Conservation (phyloP, 495 filamentous ascomycete genomes). For the Tuber umbilicatum region DNA sequence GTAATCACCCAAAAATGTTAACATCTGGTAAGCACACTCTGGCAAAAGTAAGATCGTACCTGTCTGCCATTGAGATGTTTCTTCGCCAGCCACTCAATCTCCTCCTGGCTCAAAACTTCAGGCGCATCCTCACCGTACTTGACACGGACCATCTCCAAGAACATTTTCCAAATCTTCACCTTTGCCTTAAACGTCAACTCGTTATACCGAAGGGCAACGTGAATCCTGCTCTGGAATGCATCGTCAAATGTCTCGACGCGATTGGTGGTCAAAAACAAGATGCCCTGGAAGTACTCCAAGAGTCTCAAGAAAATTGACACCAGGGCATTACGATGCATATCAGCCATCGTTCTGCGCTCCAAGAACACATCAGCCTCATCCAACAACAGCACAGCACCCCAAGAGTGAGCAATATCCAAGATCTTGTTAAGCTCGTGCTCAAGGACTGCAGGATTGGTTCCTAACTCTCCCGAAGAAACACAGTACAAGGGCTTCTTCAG, state of each 20-base stretch:
- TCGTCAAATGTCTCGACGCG: conserved; percentile 65
- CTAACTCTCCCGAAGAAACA: conserved; percentile 64
- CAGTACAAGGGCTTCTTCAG: conserved; percentile 64
- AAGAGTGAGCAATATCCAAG: conserved; percentile 65
- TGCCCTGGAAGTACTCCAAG: conserved; percentile 68
- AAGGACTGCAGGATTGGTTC: conserved; percentile 58
- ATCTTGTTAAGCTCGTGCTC: conserved; percentile 63
- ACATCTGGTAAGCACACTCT: conserved; percentile 4
- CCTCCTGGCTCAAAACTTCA: conserved; percentile 55
- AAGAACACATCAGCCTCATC: conserved; percentile 68
- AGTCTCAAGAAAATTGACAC: conserved; percentile 45
- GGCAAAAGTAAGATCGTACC: conserved; percentile 43
- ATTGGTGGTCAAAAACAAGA: conserved; percentile 76
- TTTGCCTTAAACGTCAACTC: conserved; percentile 69
- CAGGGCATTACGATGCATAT: conserved; percentile 46
- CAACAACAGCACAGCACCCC: conserved; percentile 59
- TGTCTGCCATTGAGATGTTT: conserved; percentile 82
- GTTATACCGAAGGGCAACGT: conserved; percentile 69
- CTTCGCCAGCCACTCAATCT: conserved; percentile 50
- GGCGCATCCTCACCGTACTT: conserved; percentile 26
- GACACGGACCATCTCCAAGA: conserved; percentile 51
- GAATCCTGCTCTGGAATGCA: conserved; percentile 56
- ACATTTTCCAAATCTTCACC: conserved; percentile 80
- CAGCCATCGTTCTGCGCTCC: conserved; percentile 52
- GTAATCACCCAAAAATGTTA: conserved; percentile 18